Evolutionary conservation across 179 eudicot genomes (phyloP).

Genomic region (Drosera spatulata): DNA sequence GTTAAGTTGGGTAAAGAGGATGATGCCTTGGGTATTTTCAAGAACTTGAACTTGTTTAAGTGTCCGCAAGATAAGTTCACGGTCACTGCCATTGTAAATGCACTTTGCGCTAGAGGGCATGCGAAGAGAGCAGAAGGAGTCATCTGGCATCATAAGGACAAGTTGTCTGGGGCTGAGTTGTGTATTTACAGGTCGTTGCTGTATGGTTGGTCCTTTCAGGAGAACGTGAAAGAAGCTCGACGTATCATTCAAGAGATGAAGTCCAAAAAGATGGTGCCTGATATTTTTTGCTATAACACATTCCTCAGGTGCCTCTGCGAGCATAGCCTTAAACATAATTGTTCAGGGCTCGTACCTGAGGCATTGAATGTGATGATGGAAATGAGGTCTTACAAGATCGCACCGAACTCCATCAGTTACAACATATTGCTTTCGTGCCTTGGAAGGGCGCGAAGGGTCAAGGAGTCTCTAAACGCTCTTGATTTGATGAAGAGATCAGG

Average conservation of each 20-base stretch:
- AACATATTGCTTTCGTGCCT: constrained; percentile 49
- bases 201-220: constrained; percentile 47
- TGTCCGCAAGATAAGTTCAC: constrained; percentile 43
- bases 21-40: constrained; percentile 59
- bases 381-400: constrained; percentile 41
- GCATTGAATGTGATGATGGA: constrained; percentile 57
- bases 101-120: constrained; percentile 51
- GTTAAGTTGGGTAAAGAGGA: constrained; percentile 49
- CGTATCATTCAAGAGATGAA: constrained; percentile 46
- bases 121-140: constrained; percentile 52
- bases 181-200: constrained; percentile 42
- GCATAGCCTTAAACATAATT: constrained; percentile 34
- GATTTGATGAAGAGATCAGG: constrained; percentile 37
- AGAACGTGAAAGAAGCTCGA: constrained; percentile 49
- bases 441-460: constrained; percentile 41
- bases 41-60: constrained; percentile 39
- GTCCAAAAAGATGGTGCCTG: constrained; percentile 29
- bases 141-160: constrained; percentile 37
- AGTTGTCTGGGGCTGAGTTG: constrained; percentile 31
- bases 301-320: constrained; percentile 51
- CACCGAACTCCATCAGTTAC: constrained; percentile 44
- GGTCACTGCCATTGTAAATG: constrained; percentile 37
- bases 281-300: constrained; percentile 51
- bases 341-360: constrained; percentile 63
- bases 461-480: constrained; percentile 37